Conservation (phyloP, 441 rosid species). For the Sinapis alba region DNA sequence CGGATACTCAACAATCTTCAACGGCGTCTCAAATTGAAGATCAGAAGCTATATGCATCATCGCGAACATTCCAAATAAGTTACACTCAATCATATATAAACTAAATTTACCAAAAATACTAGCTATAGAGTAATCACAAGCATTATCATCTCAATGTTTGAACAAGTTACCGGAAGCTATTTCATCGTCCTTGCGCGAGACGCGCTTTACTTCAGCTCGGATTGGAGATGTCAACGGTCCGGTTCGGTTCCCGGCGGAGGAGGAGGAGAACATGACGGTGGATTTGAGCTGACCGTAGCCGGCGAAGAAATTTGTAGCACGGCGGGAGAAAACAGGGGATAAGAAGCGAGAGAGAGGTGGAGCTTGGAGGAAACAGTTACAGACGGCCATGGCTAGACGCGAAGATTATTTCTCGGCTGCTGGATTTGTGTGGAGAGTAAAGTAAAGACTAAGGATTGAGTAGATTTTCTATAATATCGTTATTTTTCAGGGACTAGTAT, state of each 20-base stretch:
- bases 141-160: neutral
- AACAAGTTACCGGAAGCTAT: conserved; percentile 57
- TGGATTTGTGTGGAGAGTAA: conserved; percentile 21
- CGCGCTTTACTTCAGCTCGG: conserved; percentile 62
- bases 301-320: conserved; percentile 23
- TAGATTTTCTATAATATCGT: neutral
- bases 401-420: neutral
- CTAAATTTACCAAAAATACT: neutral
- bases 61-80: conserved; percentile 17
- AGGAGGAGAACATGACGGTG: conserved; percentile 33
- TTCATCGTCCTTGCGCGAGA: conserved; percentile 42
- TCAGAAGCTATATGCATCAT: conserved; percentile 50
- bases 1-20: conserved; percentile 84
- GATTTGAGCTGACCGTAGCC: conserved; percentile 30
- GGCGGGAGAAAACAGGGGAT: conserved; percentile 46
- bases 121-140: neutral
- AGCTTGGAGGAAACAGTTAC: conserved; percentile 45
- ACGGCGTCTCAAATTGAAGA: conserved; percentile 71
- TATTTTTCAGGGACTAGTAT: neutral
- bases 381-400: conserved; percentile 46
- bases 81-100: neutral
- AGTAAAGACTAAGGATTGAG: conserved; percentile 16
- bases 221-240: conserved; percentile 33
- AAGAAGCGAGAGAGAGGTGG: conserved; percentile 45
- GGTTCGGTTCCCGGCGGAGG: conserved; percentile 37